Evolutionary conservation across 106 monocot genomes (phyloP).

Genomic region (Ottelia alismoides): DNA sequence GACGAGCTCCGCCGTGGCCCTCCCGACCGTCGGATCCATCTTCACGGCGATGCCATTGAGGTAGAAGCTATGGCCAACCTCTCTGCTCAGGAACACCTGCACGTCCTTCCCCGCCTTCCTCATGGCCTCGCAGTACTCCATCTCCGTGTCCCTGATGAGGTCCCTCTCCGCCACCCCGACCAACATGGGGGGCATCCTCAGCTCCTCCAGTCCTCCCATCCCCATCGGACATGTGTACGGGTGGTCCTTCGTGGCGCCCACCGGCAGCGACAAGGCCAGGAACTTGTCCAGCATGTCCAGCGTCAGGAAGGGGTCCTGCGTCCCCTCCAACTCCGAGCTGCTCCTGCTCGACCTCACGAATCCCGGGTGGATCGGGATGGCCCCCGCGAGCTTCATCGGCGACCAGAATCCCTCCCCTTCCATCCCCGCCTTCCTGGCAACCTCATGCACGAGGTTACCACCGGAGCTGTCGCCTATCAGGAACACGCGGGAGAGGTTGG

Average conservation of each 20-base stretch:
- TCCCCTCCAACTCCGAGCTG: constrained; percentile 44
- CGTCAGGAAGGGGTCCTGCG: constrained; percentile 37
- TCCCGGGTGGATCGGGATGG: constrained; percentile 59
- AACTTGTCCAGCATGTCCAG: constrained; percentile 81
- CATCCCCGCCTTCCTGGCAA: constrained; percentile 29
- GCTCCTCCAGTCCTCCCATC: too few relatives aligned
- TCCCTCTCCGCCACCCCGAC: too few relatives aligned
- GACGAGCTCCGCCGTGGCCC: too few relatives aligned
- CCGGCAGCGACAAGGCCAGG: constrained; percentile 35
- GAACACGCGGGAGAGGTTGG: constrained; percentile 58
- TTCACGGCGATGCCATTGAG: too few relatives aligned
- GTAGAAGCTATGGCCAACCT: too few relatives aligned
- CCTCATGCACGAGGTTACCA: constrained; percentile 56
- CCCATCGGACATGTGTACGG: too few relatives aligned
- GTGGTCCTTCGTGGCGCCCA: constrained; percentile 54
- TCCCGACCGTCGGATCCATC: too few relatives aligned
- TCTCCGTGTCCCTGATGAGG: too few relatives aligned
- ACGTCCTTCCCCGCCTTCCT: too few relatives aligned
- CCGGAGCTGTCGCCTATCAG: constrained; percentile 87
- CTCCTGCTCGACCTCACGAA: constrained; percentile 51
- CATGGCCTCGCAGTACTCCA: too few relatives aligned
- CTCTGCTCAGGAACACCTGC: too few relatives aligned
- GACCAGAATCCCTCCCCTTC: constrained; percentile 21
- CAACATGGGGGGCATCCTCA: too few relatives aligned
- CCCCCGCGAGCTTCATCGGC: constrained; percentile 36